Base-by-base conservation (phyloP, 176 grass and related monocot species). In the Raddia distichophylla region DNA sequence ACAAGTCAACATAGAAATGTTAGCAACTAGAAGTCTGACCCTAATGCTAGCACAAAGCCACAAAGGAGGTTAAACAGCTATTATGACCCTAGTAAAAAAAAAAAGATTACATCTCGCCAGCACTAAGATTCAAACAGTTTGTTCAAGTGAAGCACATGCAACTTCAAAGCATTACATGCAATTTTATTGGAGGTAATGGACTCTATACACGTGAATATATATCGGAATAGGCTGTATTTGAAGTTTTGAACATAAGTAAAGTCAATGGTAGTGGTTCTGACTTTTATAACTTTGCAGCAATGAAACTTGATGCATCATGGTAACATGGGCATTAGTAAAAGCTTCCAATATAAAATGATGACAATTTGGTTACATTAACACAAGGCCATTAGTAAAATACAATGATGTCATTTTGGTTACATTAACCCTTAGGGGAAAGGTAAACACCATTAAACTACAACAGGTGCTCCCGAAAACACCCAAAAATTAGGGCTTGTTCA, bases 391-490 rank as follows among this genome's bases (percentile, higher is more conserved):
- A 16, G 40, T 32, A 32, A 60, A 76, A 76, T 74, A 34, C 56
- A 51, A 50, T 42, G 48, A 63, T 40, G 45, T 37, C 10, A 18
- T 33, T 75, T 61, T 83, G 13, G 19, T 69, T 63, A 66, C 3
- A 22, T 74, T 74, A 3, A 11, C 43, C 56, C 11, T 54, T 10
- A 18, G 18, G 11, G 70, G 12, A 18, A 77, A 64, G 11, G 18
- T 10, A 72, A 73, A 74, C 17, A 65, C 9, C 18, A 83, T 74
- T 83, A 7, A 34, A 83, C 80, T 45, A 64, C 10, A 74, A 53
- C 16, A 74, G 55, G 20, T 71, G 58, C 69, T 57, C 35, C 27
- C 49, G 55, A 70, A 46, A 77, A n/a, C n/a, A n/a, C n/a, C n/a
- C n/a, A n/a, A n/a, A 83, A 77, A 74, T 48, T 55, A 37, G 20